Evolutionary conservation across 2,329 filamentous ascomycete species (phyloP).

Genomic region (Tolypocladium album): DNA sequence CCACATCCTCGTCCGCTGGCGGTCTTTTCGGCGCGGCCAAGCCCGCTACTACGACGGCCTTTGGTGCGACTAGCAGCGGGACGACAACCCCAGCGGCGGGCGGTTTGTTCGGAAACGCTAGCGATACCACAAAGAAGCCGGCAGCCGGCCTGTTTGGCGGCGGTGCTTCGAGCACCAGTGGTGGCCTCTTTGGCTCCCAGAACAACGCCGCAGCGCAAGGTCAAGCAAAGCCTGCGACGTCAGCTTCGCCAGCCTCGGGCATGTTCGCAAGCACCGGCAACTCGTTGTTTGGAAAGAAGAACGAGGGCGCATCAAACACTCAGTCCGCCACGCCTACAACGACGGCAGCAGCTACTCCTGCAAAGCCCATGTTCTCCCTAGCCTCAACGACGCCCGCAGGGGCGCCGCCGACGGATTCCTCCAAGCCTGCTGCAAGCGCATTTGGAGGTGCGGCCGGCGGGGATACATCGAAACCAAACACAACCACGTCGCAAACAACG

Average conservation of each 20-base stretch:
- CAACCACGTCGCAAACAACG: slow-evolving; percentile 4
- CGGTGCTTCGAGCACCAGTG: slow-evolving; percentile 3
- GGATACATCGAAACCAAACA: background rate
- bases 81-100: slow-evolving; percentile 4
- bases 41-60: slow-evolving; percentile 5
- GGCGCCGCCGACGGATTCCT: slow-evolving; percentile 32
- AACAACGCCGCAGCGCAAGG: slow-evolving; percentile 4
- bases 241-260: slow-evolving; percentile 15
- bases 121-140: slow-evolving; percentile 12
- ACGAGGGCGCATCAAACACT: background rate
- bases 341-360: slow-evolving; percentile 22
- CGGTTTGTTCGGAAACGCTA: slow-evolving; percentile 6
- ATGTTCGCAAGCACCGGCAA: slow-evolving; percentile 18
- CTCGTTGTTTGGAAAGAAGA: slow-evolving; percentile 18
- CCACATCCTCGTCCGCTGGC: background rate
- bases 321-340: slow-evolving; percentile 12
- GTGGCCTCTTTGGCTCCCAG: slow-evolving; percentile 7
- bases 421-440: slow-evolving; percentile 13
- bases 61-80: slow-evolving; percentile 9
- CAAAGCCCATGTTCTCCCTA: slow-evolving; percentile 36
- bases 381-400: slow-evolving; percentile 37
- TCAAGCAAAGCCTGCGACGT: slow-evolving; percentile 11
- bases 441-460: background rate
- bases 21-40: slow-evolving; percentile 8
- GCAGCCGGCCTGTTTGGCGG: slow-evolving; percentile 14